Conservation (phyloP, 108 stramenopile genomes). For the Schizochytrium sp. region DNA sequence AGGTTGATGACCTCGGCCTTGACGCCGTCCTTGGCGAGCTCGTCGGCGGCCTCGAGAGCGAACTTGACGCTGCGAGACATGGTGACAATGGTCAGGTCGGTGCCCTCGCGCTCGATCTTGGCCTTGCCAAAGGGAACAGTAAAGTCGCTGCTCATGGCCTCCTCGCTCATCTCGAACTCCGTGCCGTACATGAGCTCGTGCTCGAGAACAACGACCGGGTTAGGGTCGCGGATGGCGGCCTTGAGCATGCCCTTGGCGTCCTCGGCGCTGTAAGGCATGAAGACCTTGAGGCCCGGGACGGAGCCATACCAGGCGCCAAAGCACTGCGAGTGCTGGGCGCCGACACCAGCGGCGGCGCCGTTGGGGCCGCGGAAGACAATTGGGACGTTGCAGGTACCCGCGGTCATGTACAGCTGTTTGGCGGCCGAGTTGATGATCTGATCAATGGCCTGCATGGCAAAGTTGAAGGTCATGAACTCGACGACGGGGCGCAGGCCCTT, state of each 20-base stretch:
- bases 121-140: conserved; percentile 44
- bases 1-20: conserved; percentile 88
- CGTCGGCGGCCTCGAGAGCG: conserved; percentile 82
- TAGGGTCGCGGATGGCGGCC: conserved; percentile 97
- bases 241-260: conserved; percentile 96
- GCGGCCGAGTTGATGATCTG: conserved; percentile 94
- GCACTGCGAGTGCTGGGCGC: conserved; percentile 98
- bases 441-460: conserved; percentile 98
- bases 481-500: conserved; percentile 85
- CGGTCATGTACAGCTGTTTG: conserved; percentile 93
- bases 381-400: conserved; percentile 82
- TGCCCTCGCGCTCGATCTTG: conserved; percentile 63
- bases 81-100: conserved; percentile 88
- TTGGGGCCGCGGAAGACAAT: conserved; percentile 99
- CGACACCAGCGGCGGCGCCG: conserved; percentile 90
- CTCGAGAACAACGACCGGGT: conserved; percentile 95
- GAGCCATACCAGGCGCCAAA: conserved; percentile 91
- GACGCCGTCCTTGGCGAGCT: conserved; percentile 69
- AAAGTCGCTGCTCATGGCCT: conserved; percentile 40
- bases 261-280: conserved; percentile 85
- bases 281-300: conserved; percentile 87
- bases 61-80: conserved; percentile 81
- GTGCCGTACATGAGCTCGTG: conserved; percentile 96
- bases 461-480: conserved; percentile 99
- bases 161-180: conserved; percentile 84